These are phyloP conservation scores for Sclerotinia sclerotiorum DNA, from an alignment of 2,329 filamentous ascomycete species.

Conservation along the genomic window DNA sequence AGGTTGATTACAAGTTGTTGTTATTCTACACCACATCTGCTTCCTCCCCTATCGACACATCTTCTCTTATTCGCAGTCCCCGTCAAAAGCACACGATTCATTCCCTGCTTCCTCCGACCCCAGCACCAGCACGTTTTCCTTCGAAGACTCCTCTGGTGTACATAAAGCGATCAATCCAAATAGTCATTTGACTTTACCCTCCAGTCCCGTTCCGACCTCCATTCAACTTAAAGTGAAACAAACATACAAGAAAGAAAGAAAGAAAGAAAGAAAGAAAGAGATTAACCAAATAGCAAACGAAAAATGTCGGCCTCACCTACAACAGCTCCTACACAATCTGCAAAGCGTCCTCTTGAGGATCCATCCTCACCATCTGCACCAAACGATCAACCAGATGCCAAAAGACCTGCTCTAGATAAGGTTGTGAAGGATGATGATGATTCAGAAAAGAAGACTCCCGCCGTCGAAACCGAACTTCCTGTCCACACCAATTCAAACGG, in stretches of 20 bases:
- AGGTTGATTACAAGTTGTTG: constrained; percentile 32
- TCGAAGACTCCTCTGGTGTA: constrained; percentile 83
- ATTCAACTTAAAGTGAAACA: constrained; percentile 38
- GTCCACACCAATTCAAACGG: constrained; percentile 48
- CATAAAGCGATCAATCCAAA: constrained; percentile 64
- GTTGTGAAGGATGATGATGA: constrained; percentile 65
- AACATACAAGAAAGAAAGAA: neutral
- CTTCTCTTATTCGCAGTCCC: constrained; percentile 41
- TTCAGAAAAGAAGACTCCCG: constrained; percentile 42
- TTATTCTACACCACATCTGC: constrained; percentile 41
- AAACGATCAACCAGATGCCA: constrained; percentile 93
- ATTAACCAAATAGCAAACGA: constrained; percentile 46
- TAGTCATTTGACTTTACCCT: constrained; percentile 47
- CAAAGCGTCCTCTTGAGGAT: constrained; percentile 95
- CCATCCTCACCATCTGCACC: constrained; percentile 90
- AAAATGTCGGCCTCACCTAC: constrained; percentile 72
- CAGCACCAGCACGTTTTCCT: constrained; percentile 90
- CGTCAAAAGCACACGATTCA: constrained; percentile 40
- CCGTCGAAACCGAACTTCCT: constrained; percentile 41
- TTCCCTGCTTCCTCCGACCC: constrained; percentile 40
- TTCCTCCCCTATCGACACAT: constrained; percentile 39
- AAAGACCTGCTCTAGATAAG: constrained; percentile 95
- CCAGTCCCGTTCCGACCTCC: constrained; percentile 46
- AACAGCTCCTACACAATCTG: constrained; percentile 62
- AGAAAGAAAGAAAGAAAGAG: constrained; percentile 39